phyloP scores from a whole-genome alignment of 2,329 filamentous ascomycete species.

The Tolypocladium paradoxum region DNA sequence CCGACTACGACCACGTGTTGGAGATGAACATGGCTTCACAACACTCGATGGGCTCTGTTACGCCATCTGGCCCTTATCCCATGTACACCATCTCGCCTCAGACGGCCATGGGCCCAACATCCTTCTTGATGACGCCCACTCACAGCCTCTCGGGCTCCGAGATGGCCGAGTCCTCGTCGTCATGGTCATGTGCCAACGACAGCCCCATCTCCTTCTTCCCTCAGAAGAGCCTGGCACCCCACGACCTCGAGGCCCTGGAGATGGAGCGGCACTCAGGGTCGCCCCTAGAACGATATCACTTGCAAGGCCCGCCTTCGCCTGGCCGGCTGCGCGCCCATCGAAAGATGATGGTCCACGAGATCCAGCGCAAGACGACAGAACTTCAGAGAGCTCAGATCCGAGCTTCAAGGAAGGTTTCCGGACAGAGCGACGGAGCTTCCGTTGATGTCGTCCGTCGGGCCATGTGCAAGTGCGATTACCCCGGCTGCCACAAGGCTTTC shows the following conservation, averaged over 20 bases:
- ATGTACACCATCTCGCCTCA: constrained; percentile 25
- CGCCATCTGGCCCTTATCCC: constrained; percentile 24
- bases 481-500: constrained; percentile 36
- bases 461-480: constrained; percentile 34
- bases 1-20: constrained; percentile 28
- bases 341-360: constrained; percentile 29
- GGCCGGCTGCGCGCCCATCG: constrained; percentile 24
- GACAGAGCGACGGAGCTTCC: constrained; percentile 15
- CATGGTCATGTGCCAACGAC: constrained; percentile 29
- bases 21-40: constrained; percentile 24
- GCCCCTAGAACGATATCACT: constrained; percentile 18
- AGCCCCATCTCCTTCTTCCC: constrained; percentile 30
- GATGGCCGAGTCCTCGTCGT: constrained; percentile 23
- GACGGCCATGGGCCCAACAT: constrained; percentile 17
- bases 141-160: constrained; percentile 29
- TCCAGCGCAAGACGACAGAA: constrained; percentile 31
- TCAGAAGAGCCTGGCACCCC: constrained; percentile 17
- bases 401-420: constrained; percentile 16
- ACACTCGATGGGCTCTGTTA: constrained; percentile 23
- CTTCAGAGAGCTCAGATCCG: constrained; percentile 31
- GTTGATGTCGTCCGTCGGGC: constrained; percentile 27
- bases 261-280: constrained; percentile 26
- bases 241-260: constrained; percentile 22
- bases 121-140: constrained; percentile 29
- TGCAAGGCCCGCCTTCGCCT: constrained; percentile 22